Percentiles rank a stretch among this genome's conserved stretches.
phyloP scores from a whole-genome alignment of 208 protist species.

The Acanthamoeba royreba region DNA sequence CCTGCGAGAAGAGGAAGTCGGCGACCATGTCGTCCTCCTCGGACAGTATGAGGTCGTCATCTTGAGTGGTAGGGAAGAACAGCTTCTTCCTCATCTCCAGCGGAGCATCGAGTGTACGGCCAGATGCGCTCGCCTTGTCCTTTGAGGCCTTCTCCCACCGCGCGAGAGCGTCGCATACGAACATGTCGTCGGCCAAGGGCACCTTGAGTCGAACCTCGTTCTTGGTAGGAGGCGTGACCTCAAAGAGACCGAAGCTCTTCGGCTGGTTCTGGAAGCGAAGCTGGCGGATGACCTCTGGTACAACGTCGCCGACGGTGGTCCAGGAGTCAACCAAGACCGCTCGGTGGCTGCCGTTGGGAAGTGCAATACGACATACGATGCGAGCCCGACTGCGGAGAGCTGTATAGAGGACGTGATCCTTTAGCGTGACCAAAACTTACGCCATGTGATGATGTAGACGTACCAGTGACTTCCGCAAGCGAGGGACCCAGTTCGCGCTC shows the following conservation, averaged over 20 bases:
- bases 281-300: constrained; percentile 7
- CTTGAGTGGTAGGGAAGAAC: neutral
- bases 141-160: neutral
- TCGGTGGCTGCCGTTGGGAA: neutral
- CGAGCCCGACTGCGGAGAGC: neutral
- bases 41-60: neutral
- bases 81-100: constrained; percentile 20
- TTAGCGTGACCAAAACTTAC: too few species aligned
- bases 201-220: neutral
- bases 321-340: neutral
- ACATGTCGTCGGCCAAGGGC: neutral
- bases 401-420: neutral
- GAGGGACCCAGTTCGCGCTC: neutral
- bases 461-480: neutral
- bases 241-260: neutral
- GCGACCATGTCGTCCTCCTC: neutral
- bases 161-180: neutral
- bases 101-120: neutral
- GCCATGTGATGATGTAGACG: too few species aligned
- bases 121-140: neutral
- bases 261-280: neutral
- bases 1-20: constrained; percentile 29
- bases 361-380: neutral
- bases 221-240: neutral
- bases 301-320: constrained; percentile 6